Evolutionary conservation across 805 yeast species (phyloP), one percentile per base, ranked within the genome.

Genomic region (Tetrapisispora taiwanensis): DNA sequence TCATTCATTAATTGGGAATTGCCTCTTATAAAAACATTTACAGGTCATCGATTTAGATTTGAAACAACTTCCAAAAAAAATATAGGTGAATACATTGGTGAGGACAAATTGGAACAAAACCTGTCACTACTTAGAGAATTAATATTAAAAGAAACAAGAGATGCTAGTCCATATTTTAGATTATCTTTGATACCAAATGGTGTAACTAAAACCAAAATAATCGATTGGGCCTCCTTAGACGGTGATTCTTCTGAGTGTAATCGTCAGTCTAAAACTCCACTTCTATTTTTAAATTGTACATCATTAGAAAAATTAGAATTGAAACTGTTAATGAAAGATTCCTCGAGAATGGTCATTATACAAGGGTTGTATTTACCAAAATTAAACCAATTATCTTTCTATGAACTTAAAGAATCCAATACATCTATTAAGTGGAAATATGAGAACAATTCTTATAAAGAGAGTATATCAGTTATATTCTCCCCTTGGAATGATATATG

Each of bases 41-140:
- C 56, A 13, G 64, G 62, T 4, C 60, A 59, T 40, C 41, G 53
- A 8, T 53, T 58, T 37, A 52, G 52, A 43, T 56, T 48, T 41
- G 54, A 56, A 40, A 51, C 19, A 36, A 37, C 54, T 3, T 35
- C 52, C 1, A 44, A 44, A 42, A 41, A 52, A 8, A 48, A 48
- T 8, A 48, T 52, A 7, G 42, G 46, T 5, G 52, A 47, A 27
- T 15, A 14, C 7, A 43, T 50, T 17, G 30, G 33, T n/a, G 38
- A 38, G 10, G 41, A 42, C 22, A 41, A 46, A 13, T 27, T 57
- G 8, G 36, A 45, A 33, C 47, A 48, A 10, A 54, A 51, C 36
- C 36, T 55, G n/a, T 39, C 44, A 4, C 35, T 47, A 12, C 39
- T 58, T n/a, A 49, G 52, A 13, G 49, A 48, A 22, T 45, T 53